Evolutionary conservation across 352 stramenopile genomes (phyloP).

Genomic region (Phytopythium vexans): DNA sequence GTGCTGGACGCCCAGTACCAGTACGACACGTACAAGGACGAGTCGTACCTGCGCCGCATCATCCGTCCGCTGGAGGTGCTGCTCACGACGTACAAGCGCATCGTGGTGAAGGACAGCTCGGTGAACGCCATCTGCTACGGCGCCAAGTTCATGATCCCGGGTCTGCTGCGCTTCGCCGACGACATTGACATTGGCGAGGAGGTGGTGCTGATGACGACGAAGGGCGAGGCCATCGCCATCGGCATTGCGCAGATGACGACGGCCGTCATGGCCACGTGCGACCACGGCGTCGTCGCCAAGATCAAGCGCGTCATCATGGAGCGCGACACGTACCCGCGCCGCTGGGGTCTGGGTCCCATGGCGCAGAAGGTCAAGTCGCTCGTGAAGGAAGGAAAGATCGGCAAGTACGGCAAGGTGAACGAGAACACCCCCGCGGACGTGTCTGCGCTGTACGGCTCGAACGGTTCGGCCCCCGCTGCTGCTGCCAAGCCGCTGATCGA

Average conservation of each 20-base stretch:
- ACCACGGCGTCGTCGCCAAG: slow-evolving; percentile 99
- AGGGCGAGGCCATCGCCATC: slow-evolving; percentile 99
- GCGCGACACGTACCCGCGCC: slow-evolving; percentile 98
- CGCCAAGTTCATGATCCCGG: slow-evolving; percentile 99
- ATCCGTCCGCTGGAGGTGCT: slow-evolving; percentile 98
- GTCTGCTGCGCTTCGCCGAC: slow-evolving; percentile 98
- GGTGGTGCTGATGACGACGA: slow-evolving; percentile 99
- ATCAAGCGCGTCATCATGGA: slow-evolving; percentile 99
- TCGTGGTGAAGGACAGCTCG: slow-evolving; percentile 99
- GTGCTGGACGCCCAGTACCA: slow-evolving; percentile 99
- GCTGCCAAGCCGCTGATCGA: slow-evolving; percentile 48
- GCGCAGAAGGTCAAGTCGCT: slow-evolving; percentile 99
- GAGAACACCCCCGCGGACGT: slow-evolving; percentile 79
- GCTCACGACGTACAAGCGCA: slow-evolving; percentile 98
- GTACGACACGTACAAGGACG: slow-evolving; percentile 99
- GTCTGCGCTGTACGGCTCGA: slow-evolving; percentile 67
- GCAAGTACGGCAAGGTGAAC: slow-evolving; percentile 90
- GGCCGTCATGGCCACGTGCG: slow-evolving; percentile 98
- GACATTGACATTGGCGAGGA: slow-evolving; percentile 99
- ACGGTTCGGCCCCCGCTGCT: slow-evolving; percentile 22
- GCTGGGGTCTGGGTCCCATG: slow-evolving; percentile 99
- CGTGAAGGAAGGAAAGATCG: slow-evolving; percentile 92
- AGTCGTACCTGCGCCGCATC: slow-evolving; percentile 98
- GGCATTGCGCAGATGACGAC: slow-evolving; percentile 99
- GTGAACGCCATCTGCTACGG: slow-evolving; percentile 99